phyloP scores from a whole-genome alignment of 2,329 filamentous ascomycete species.

The Fusarium hainanense region DNA sequence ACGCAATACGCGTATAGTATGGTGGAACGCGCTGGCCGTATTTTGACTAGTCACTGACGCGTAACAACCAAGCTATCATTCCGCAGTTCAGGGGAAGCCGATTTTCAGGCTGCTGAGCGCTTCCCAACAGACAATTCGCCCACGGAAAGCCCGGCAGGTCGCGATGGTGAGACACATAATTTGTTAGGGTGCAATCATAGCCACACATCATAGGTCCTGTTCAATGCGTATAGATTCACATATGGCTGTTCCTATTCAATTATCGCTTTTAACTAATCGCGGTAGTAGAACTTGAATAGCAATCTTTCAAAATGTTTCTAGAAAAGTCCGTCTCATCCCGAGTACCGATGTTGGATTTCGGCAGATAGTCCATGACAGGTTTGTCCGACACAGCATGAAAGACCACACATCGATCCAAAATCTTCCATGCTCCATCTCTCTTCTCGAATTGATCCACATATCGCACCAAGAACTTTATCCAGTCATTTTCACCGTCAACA shows the following conservation, averaged over 20 bases:
- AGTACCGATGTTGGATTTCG: rapidly evolving
- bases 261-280: too few species aligned
- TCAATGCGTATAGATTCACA: too few species aligned
- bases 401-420: too few species aligned
- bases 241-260: rapidly evolving
- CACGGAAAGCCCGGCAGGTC: not conserved
- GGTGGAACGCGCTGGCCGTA: not conserved
- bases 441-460: too few species aligned
- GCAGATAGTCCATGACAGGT: too few species aligned
- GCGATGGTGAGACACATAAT: rapidly evolving
- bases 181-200: too few species aligned
- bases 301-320: rapidly evolving
- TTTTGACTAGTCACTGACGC: not conserved
- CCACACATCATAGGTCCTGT: rapidly evolving
- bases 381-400: too few species aligned
- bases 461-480: too few species aligned
- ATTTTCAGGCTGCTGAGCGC: rapidly evolving
- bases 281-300: rapidly evolving
- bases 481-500: too few species aligned
- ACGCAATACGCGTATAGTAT: not conserved
- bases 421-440: too few species aligned
- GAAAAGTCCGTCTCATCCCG: too few species aligned
- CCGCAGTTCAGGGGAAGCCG: not conserved
- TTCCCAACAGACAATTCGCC: not conserved
- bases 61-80: not conserved